Evolutionary conservation across 2,329 filamentous ascomycete species (phyloP), one percentile per base, ranked within the genome.

Genomic region (Phyllachora maydis): DNA sequence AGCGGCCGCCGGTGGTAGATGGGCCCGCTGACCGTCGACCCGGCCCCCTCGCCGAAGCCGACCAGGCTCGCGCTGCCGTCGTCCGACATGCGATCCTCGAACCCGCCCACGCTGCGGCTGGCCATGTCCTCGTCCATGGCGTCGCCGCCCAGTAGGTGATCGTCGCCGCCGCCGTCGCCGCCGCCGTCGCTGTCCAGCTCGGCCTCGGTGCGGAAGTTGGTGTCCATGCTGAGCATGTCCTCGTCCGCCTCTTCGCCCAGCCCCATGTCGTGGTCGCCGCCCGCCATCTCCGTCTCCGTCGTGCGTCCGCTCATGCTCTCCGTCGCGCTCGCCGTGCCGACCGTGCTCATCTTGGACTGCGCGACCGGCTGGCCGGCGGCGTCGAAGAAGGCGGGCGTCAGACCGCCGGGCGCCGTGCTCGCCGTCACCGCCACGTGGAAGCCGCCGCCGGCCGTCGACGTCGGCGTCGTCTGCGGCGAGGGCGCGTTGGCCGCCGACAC

Each of bases 31-130:
- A 83, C 71, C 4, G 81, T 81, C 43, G 75, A 81, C 35, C 74
- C 78, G 7, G 85, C 83, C 16, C 83, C 85, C 45, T 93, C 83
- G 23, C 85, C 85, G 36, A 93, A 93, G 1, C 76, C 85, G 7
- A 93, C 85, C 5, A 93, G 58, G 31, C 75, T 85, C 3, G 73
- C 78, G 24, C 70, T 72, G 6, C 72, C 75, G 38, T 91, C 81
- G 36, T 91, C 82, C 36, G 77, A 85, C 60, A 88, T 74, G 28
- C 75, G 77, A 33, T 79, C 76, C 29, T 66, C 60, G 28, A 52
- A 63, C 4, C 52, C 59, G 11, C 52, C 53, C 3, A 56, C 47
- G 18, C 58, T 64, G 10, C 50, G 53, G 16, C 42, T 50, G 3
- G 49, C 45, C 26, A 55, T 31, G 28, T 65, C 59, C 23, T 63